These are phyloP conservation scores for Serendipita sp. DNA, from an alignment of 768 basidiomycete species.

Conservation along the genomic window DNA sequence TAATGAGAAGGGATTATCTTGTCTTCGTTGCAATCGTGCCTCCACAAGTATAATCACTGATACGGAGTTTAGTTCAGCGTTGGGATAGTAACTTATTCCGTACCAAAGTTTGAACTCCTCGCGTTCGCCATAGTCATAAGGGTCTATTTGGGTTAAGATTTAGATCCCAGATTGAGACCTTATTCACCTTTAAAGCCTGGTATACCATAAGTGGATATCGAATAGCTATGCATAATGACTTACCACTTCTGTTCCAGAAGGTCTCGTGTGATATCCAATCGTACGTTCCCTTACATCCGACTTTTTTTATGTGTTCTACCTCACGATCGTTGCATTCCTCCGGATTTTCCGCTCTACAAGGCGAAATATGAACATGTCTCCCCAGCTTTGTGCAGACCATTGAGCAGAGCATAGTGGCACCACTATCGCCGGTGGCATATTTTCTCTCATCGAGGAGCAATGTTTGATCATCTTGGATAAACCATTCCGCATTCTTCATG, in stretches of 20 bases:
- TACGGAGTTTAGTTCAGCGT: too few species aligned
- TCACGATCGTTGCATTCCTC: conserved; percentile 29
- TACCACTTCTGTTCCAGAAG: conserved; percentile 46
- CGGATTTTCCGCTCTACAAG: conserved; percentile 30
- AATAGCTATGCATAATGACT: conserved; percentile 8
- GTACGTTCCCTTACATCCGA: conserved; percentile 31
- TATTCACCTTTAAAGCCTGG: conserved; percentile 37
- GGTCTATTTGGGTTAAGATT: conserved; percentile 24
- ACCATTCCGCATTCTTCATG: conserved; percentile 44
- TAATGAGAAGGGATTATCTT: not conserved
- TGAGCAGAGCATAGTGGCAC: conserved; percentile 50
- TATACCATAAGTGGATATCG: too few species aligned
- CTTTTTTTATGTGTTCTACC: conserved; percentile 27
- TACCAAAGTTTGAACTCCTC: conserved; percentile 39
- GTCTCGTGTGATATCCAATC: conserved; percentile 39
- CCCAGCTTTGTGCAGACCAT: conserved; percentile 40
- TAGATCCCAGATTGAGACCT: too few species aligned
- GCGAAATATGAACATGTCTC: conserved; percentile 41
- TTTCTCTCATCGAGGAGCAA: conserved; percentile 41
- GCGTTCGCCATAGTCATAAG: conserved; percentile 42
- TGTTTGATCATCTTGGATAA: conserved; percentile 31
- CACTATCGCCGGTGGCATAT: conserved; percentile 22
- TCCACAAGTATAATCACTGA: conserved; percentile 35
- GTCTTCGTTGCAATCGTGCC: conserved; percentile 17
- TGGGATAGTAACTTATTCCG: conserved; percentile 13